Percentiles rank a stretch among this genome's conserved stretches.
These are phyloP conservation scores for Zymoseptoria pseudotritici DNA, from an alignment of 2,329 filamentous ascomycete genomes.

Conservation along the genomic window DNA sequence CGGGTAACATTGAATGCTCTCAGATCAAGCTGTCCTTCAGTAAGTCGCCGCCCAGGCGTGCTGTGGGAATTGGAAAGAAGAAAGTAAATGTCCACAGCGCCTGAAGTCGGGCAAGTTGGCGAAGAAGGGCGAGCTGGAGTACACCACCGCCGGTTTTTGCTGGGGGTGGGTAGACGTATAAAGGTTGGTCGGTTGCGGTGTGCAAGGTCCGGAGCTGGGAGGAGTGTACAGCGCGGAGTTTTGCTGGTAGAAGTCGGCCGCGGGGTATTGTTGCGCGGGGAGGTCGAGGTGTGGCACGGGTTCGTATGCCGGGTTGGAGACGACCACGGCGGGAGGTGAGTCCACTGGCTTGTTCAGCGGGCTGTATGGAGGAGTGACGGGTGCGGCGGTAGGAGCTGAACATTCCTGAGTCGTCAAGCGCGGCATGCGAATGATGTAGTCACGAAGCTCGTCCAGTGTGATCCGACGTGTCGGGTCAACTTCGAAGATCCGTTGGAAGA, in stretches of 20 bases:
- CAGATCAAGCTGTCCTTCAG: constrained; percentile 4
- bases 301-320: constrained; percentile 10
- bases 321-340: constrained; percentile 5
- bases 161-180: neutral
- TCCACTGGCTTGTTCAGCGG: constrained; percentile 32
- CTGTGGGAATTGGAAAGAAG: constrained; percentile 19
- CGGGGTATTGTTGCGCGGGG: constrained; percentile 23
- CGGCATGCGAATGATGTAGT: constrained; percentile 67
- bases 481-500: constrained; percentile 81
- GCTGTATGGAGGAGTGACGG: constrained; percentile 37
- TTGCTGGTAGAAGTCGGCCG: constrained; percentile 4
- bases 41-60: constrained; percentile 18
- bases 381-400: constrained; percentile 37
- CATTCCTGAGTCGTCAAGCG: constrained; percentile 59
- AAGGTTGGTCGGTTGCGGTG: constrained; percentile 17
- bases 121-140: constrained; percentile 14
- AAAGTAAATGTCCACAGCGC: constrained; percentile 22
- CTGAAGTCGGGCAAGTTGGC: constrained; percentile 15
- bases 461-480: constrained; percentile 77
- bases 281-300: constrained; percentile 24
- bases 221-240: constrained; percentile 15
- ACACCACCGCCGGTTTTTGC: constrained; percentile 17
- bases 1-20: neutral
- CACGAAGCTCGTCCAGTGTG: constrained; percentile 69
- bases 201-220: constrained; percentile 21